phyloP scores from a whole-genome alignment of 2,329 filamentous ascomycete genomes.

The Exophiala xenobiotica region DNA sequence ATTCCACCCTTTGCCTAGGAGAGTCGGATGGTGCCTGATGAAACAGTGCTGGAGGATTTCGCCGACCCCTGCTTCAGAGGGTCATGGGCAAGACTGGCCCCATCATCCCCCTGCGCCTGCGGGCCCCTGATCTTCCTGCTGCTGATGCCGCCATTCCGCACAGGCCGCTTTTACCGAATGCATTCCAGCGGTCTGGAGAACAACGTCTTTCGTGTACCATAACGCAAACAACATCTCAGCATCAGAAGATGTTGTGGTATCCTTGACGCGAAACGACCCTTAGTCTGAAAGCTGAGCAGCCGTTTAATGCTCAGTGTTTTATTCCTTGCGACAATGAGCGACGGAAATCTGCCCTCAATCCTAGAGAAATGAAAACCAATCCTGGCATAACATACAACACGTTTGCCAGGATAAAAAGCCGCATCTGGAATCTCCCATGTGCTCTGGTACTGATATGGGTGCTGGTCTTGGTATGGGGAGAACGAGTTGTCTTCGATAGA shows the following conservation, averaged over 20 bases:
- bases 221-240: not conserved
- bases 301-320: too few relatives aligned
- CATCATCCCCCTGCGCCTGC: not conserved
- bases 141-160: not conserved
- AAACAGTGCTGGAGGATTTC: too few relatives aligned
- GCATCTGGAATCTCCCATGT: conserved; percentile 17
- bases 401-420: conserved; percentile 15
- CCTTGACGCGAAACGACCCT: too few relatives aligned
- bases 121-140: not conserved
- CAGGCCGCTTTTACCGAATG: not conserved
- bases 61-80: too few relatives aligned
- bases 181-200: not conserved
- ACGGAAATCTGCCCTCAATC: not conserved
- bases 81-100: not conserved
- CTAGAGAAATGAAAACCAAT: conserved; percentile 20
- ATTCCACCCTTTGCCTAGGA: too few relatives aligned
- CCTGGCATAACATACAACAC: conserved; percentile 8
- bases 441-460: conserved; percentile 72
- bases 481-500: conserved; percentile 72
- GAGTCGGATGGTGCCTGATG: too few relatives aligned
- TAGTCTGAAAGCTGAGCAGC: too few relatives aligned
- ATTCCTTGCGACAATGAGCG: conserved; percentile 9
- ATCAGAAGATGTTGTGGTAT: too few relatives aligned
- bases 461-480: conserved; percentile 76
- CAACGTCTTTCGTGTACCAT: not conserved